Evolutionary conservation across 345 rosid species (phyloP).

Genomic region (Gossypioides kirkii): DNA sequence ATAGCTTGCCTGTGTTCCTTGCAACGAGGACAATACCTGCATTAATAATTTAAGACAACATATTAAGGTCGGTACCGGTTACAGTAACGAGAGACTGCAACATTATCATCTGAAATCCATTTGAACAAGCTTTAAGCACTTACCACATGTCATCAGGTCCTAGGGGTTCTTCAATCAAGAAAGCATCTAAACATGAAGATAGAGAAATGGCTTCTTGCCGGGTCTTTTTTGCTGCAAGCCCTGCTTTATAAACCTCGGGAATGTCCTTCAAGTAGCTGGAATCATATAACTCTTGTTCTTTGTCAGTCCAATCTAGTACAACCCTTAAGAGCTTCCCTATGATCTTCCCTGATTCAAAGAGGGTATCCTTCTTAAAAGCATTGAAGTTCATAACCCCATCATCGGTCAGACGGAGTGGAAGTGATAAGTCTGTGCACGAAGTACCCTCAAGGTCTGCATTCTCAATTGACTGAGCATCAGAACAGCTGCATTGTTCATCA

Average conservation of each 20-base stretch:
- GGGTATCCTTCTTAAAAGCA: slow-evolving; percentile 43
- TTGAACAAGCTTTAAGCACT: neutral
- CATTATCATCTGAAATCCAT: neutral
- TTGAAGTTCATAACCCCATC: slow-evolving; percentile 28
- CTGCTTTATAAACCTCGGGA: slow-evolving; percentile 65
- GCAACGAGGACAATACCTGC: slow-evolving; percentile 89
- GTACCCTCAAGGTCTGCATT: slow-evolving; percentile 35
- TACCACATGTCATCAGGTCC: slow-evolving; percentile 98
- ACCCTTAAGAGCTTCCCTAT: slow-evolving; percentile 25
- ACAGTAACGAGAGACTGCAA: neutral
- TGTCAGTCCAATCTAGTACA: slow-evolving; percentile 64
- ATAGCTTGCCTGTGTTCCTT: slow-evolving; percentile 87
- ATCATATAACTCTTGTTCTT: slow-evolving; percentile 57
- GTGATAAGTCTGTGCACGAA: slow-evolving; percentile 28
- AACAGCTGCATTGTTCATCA: slow-evolving; percentile 40
- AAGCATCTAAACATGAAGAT: slow-evolving; percentile 88
- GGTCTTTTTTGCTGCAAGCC: slow-evolving; percentile 60
- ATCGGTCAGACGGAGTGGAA: slow-evolving; percentile 43
- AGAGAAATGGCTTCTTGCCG: slow-evolving; percentile 70
- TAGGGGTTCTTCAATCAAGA: slow-evolving; percentile 85
- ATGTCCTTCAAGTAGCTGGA: slow-evolving; percentile 64
- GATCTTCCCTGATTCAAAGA: slow-evolving; percentile 36
- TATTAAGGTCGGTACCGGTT: neutral
- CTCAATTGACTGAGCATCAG: slow-evolving; percentile 29
- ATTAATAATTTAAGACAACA: slow-evolving; percentile 5